Percentiles rank a stretch among this genome's conserved stretches.
These are phyloP conservation scores for Strobilomyces dryophilus DNA, from an alignment of 768 basidiomycete genomes.

Conservation along the genomic window DNA sequence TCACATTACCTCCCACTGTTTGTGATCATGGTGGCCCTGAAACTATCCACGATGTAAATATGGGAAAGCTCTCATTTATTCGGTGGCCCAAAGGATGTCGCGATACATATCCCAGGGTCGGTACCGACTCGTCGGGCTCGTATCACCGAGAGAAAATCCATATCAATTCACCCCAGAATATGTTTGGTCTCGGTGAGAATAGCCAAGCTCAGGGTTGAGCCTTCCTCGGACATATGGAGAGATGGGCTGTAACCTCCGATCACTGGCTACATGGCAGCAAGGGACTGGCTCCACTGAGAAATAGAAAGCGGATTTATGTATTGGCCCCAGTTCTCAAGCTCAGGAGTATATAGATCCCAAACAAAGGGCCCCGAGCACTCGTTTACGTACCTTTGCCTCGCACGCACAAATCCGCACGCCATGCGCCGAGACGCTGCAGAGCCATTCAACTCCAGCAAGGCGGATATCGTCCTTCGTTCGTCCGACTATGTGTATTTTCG, in stretches of 20 bases:
- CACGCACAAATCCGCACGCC: neutral
- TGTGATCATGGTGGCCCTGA: no score
- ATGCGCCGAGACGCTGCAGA: constrained; percentile 23
- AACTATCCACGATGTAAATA: neutral
- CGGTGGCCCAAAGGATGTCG: neutral
- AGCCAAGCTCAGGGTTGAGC: neutral
- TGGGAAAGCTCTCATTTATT: constrained; percentile 5
- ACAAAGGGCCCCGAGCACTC: neutral
- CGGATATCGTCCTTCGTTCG: constrained; percentile 49
- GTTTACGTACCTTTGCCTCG: neutral
- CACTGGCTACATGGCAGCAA: neutral
- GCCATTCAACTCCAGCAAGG: constrained; percentile 46
- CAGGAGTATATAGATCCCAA: constrained; percentile 10
- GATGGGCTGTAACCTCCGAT: neutral
- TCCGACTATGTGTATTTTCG: constrained; percentile 36
- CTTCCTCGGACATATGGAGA: neutral
- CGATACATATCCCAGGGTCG: neutral
- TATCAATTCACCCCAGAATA: neutral
- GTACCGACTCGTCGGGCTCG: neutral
- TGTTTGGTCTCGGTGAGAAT: constrained; percentile 6
- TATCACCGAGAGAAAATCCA: constrained; percentile 5
- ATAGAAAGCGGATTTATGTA: neutral
- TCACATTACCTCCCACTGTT: neutral
- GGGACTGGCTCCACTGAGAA: neutral
- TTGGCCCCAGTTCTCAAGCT: constrained; percentile 2